Base-by-base conservation (phyloP, 208 protist genomes). In the Acanthamoeba polyphaga region DNA sequence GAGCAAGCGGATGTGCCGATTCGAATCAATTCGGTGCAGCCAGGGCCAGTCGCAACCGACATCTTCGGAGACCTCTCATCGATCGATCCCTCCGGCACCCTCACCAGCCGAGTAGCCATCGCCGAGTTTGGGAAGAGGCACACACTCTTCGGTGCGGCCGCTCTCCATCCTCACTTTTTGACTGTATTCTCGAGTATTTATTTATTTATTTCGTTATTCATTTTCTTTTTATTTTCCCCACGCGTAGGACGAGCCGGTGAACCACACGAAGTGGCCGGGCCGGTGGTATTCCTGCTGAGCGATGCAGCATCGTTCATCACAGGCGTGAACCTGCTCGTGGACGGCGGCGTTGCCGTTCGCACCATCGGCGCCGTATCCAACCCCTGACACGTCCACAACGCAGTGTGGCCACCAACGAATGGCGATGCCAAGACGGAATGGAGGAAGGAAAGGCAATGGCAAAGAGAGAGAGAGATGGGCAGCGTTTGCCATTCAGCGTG, bases 261-360 rank as follows among this genome's bases (percentile, higher is more conserved):
- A 27, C 46, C 49, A 32, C 24, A 85, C 46, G 76, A 85, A 17
- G 49, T 85, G 49, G 76, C 46, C 12, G 38, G 8, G 2, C 38
- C 76, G 46, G 76, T 58, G 49, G 76, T 85, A 2, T 85, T 85
- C 76, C 49, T 85, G 19, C 46, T 58, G 49, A 85, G 76, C 76
- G 46, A 49, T 34, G 76, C 76, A 4, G 76, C 76, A 34, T 85
- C 76, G 24, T 85, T 49, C 46, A 85, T 85, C 38, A 85, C 76
- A 7, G 76, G 76, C 17, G 13, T 32, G 38, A 85, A 8, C 10
- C 24, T 85, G 76, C 24, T 85, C 27, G 76, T 85, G 76, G 76
- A 85, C 49, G 76, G 76, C 2, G 76, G 76, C 43, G 53, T 74
- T 27, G 66, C 66, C 2, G 19, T 74, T 19, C 66, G 66, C 29